A percentile compares a stretch with the other conserved stretches of the same genome.
phyloP scores from a whole-genome alignment of 2,329 filamentous ascomycete species.

The Cryphonectria parasitica region DNA sequence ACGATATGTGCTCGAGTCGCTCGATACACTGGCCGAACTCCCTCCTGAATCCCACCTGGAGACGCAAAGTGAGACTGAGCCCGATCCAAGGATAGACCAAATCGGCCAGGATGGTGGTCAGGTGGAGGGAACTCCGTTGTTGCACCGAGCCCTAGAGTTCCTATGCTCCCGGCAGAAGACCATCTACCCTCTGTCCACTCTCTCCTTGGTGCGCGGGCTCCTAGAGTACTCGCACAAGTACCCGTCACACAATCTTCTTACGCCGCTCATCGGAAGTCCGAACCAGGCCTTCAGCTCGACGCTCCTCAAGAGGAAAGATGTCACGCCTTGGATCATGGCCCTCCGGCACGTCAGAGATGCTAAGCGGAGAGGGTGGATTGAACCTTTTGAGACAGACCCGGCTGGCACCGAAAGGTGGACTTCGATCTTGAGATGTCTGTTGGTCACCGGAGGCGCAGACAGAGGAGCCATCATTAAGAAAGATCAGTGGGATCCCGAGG shows the following conservation, averaged over 20 bases:
- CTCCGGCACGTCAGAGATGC: slow-evolving; percentile 40
- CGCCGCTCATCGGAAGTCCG: slow-evolving; percentile 15
- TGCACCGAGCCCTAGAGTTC: slow-evolving; percentile 41
- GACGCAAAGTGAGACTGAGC: neutral
- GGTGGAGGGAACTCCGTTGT: slow-evolving; percentile 35
- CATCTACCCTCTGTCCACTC: slow-evolving; percentile 40
- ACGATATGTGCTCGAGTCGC: slow-evolving; percentile 35
- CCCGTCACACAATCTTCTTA: neutral
- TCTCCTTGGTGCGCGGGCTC: slow-evolving; percentile 29
- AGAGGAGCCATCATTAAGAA: slow-evolving; percentile 33
- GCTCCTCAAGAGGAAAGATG: slow-evolving; percentile 16
- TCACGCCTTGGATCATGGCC: slow-evolving; percentile 38
- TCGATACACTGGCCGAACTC: slow-evolving; percentile 20
- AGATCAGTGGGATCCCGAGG: slow-evolving; percentile 39
- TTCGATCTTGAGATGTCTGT: slow-evolving; percentile 35
- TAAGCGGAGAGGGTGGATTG: slow-evolving; percentile 38
- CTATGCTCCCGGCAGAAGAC: slow-evolving; percentile 41
- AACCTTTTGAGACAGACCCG: slow-evolving; percentile 36
- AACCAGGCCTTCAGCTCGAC: slow-evolving; percentile 33
- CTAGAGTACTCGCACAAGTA: slow-evolving; percentile 28
- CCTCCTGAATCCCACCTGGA: neutral
- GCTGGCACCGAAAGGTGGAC: slow-evolving; percentile 38
- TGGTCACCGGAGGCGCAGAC: slow-evolving; percentile 36
- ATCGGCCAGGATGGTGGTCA: neutral
- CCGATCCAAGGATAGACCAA: neutral